Conservation (phyloP, 1,284 basidiomycete genomes). For the Ceratobasidium sp. region DNA sequence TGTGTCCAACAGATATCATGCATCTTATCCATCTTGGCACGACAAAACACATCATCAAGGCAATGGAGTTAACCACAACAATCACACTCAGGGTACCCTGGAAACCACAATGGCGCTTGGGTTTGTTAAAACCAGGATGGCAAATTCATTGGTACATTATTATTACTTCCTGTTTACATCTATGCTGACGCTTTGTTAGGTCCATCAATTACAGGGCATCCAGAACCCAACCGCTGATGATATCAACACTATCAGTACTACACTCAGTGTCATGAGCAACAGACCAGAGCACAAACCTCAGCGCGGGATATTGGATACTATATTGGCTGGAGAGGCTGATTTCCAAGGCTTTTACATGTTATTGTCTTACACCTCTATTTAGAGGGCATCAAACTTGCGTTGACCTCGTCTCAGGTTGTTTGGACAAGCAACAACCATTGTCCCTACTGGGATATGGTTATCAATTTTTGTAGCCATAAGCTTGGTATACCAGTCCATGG, state of each 20-base stretch:
- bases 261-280: neutral
- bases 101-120: neutral
- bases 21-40: neutral
- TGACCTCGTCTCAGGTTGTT: neutral
- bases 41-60: neutral
- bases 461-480: neutral
- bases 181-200: neutral
- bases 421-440: neutral
- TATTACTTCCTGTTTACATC: neutral
- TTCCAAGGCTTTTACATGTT: neutral
- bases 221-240: neutral
- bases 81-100: neutral
- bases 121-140: neutral
- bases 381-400: neutral
- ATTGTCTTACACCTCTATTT: neutral
- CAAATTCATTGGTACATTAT: no score
- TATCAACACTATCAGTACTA: neutral
- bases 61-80: neutral
- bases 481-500: neutral
- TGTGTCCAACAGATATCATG: neutral
- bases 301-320: neutral
- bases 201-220: neutral
- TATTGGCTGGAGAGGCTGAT: neutral
- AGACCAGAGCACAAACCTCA: neutral
- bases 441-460: neutral